Percentiles rank a stretch among this genome's conserved stretches.
Evolutionary conservation across 495 filamentous ascomycete species (phyloP).

Genomic region (Cudoniella acicularis): DNA sequence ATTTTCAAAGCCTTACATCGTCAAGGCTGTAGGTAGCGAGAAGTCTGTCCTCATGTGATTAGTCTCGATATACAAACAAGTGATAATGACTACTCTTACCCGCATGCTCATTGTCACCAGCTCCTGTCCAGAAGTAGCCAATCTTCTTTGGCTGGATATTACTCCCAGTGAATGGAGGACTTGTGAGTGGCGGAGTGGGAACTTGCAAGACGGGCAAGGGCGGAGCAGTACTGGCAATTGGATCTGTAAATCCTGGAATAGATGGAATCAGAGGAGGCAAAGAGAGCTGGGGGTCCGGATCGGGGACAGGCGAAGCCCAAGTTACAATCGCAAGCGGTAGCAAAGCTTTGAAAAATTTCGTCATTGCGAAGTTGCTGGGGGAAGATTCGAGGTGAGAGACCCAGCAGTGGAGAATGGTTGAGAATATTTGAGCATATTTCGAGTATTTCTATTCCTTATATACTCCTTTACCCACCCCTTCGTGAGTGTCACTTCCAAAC

Average conservation of each 20-base stretch:
- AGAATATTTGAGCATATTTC: conserved; percentile 14
- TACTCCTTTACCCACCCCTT: background rate
- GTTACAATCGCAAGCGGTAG: conserved; percentile 2
- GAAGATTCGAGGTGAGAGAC: background rate
- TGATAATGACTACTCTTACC: conserved; percentile 7
- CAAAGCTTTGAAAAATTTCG: background rate
- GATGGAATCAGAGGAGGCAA: conserved; percentile 55
- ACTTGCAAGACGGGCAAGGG: conserved; percentile 56
- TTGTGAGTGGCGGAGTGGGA: conserved; percentile 52
- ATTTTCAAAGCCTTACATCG: conserved; percentile 35
- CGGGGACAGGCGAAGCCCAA: conserved; percentile 4
- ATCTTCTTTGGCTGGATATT: conserved; percentile 63
- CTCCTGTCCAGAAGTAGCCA: conserved; percentile 60
- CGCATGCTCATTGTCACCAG: conserved; percentile 56
- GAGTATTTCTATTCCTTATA: background rate
- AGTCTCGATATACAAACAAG: background rate
- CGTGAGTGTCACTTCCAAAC: no score
- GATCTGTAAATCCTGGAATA: conserved; percentile 54
- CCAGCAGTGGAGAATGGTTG: background rate
- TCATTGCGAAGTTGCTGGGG: background rate
- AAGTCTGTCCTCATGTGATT: conserved; percentile 39
- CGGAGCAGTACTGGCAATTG: conserved; percentile 43
- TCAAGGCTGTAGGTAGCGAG: conserved; percentile 57
- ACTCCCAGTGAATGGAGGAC: conserved; percentile 49
- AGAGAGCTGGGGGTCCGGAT: conserved; percentile 12